Evolutionary conservation across 495 filamentous ascomycete genomes (phyloP).

Genomic region (Neurospora sp.): DNA sequence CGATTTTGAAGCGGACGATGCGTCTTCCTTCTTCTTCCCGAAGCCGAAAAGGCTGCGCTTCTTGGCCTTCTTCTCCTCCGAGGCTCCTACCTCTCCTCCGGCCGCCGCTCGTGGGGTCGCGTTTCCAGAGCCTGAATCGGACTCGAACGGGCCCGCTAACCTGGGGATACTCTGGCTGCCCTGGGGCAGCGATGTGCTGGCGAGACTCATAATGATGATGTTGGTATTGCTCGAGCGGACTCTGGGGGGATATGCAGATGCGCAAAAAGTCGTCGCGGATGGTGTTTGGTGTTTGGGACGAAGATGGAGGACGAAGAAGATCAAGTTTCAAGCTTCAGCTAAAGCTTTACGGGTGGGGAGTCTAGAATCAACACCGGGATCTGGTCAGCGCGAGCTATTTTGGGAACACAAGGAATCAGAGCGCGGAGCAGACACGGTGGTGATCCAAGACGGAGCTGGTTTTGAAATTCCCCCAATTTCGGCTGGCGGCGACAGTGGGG

Average conservation of each 20-base stretch:
- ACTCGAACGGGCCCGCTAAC: constrained; percentile 21
- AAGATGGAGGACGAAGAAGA: not conserved
- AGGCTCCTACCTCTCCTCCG: constrained; percentile 5
- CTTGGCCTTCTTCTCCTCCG: constrained; percentile 34
- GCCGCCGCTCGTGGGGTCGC: constrained; percentile 24
- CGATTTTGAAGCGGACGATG: constrained; percentile 31
- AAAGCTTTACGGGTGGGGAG: not conserved
- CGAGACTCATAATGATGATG: constrained; percentile 16
- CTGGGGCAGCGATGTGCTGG: constrained; percentile 11
- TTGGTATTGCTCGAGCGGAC: not conserved
- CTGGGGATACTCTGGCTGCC: constrained; percentile 12
- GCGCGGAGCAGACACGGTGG: not conserved
- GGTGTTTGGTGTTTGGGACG: not conserved
- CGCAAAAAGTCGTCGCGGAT: not conserved
- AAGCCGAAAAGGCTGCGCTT: constrained; percentile 50
- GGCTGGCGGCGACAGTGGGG: constrained; percentile 14
- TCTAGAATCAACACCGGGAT: not conserved
- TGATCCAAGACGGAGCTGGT: not conserved
- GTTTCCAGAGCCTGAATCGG: constrained; percentile 21
- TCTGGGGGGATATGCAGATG: not conserved
- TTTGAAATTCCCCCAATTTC: constrained; percentile 8
- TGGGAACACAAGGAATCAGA: not conserved
- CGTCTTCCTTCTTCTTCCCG: constrained; percentile 55
- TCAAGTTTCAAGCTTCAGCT: not conserved
- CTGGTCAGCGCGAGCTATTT: not conserved